phyloP scores from a whole-genome alignment of 2,329 filamentous ascomycete species.

The Mycosphaerella arachidis region DNA sequence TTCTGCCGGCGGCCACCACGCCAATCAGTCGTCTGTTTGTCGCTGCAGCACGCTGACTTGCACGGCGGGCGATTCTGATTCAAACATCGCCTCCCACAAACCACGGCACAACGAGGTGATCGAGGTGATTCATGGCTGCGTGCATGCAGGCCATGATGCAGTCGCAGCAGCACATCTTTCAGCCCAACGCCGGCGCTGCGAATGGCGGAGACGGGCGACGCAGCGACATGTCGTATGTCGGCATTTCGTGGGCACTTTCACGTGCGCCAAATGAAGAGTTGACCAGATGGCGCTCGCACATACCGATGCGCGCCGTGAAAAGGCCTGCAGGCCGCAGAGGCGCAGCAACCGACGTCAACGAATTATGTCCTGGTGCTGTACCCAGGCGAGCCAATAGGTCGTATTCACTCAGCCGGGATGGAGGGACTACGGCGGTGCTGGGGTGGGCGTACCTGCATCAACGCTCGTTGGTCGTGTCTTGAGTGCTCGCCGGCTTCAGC shows the following conservation, averaged over 20 bases:
- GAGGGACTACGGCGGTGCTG: slow-evolving; percentile 1
- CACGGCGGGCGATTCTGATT: slow-evolving; percentile 2
- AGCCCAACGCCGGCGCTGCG: background rate
- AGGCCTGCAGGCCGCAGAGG: background rate
- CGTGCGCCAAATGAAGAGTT: background rate
- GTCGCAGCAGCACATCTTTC: background rate
- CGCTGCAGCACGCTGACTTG: slow-evolving; percentile 7
- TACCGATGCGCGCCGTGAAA: background rate
- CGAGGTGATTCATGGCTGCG: slow-evolving; percentile 5
- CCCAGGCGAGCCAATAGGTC: slow-evolving; percentile 8
- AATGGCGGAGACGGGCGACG: background rate
- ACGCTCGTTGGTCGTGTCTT: slow-evolving; percentile 6
- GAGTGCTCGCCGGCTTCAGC: slow-evolving; percentile 2
- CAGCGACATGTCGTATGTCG: background rate
- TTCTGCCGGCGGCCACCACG: background rate
- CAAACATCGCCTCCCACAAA: slow-evolving; percentile 3
- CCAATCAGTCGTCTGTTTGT: slow-evolving; percentile 1
- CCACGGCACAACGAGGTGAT: background rate
- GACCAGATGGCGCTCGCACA: background rate
- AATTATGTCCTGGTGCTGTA: slow-evolving; percentile 11
- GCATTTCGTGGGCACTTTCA: background rate
- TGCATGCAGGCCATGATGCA: slow-evolving; percentile 1
- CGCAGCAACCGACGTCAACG: background rate
- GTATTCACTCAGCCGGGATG: background rate
- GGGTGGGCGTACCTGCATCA: slow-evolving; percentile 6